These are phyloP conservation scores for Colletotrichum horii DNA, from an alignment of 2,329 filamentous ascomycete species.

Conservation along the genomic window DNA sequence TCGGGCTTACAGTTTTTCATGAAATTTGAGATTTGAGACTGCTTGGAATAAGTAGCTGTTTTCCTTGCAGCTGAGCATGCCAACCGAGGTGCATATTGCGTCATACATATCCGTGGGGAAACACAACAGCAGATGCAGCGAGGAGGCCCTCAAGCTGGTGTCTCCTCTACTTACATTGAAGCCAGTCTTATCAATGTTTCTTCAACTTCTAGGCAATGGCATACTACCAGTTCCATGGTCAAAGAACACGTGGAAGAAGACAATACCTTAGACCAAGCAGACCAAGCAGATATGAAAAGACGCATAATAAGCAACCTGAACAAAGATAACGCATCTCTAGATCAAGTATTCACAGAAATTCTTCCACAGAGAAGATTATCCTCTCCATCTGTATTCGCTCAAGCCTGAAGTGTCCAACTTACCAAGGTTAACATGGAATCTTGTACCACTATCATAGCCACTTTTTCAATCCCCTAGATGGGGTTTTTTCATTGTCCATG, in stretches of 20 bases:
- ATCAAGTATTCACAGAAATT: not conserved
- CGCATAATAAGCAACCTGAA: accelerated
- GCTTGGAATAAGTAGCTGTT: not conserved
- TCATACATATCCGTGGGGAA: not conserved
- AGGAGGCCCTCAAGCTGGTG: accelerated
- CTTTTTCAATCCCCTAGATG: not conserved
- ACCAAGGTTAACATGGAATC: not conserved
- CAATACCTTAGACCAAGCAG: not conserved
- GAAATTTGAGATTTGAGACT: not conserved
- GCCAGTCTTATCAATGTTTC: accelerated
- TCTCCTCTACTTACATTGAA: not conserved
- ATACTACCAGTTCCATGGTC: not conserved
- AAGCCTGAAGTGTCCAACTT: not conserved
- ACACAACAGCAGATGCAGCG: not conserved
- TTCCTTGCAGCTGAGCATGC: not conserved
- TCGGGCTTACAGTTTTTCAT: not conserved
- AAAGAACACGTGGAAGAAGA: not conserved
- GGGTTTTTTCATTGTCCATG: not conserved
- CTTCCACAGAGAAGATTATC: not conserved
- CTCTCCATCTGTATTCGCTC: not conserved
- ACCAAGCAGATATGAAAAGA: not conserved
- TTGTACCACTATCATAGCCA: not conserved
- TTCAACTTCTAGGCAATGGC: accelerated
- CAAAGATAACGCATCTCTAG: not conserved
- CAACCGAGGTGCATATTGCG: not conserved